These are phyloP conservation scores for Penicillium turbatum DNA, from an alignment of 495 filamentous ascomycete species.

Conservation along the genomic window DNA sequence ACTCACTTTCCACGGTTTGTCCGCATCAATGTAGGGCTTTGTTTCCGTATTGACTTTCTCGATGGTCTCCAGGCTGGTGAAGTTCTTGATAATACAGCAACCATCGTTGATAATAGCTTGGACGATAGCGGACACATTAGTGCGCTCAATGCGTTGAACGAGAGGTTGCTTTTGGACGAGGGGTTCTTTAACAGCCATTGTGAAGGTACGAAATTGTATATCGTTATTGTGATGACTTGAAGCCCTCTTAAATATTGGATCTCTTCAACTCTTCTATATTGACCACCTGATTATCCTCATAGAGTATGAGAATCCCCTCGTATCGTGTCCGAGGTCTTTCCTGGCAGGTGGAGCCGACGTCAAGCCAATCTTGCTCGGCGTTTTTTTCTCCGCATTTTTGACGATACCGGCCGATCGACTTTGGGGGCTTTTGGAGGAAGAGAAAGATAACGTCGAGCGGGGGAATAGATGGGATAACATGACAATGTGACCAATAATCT, in stretches of 20 bases:
- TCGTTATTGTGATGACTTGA: too few species aligned
- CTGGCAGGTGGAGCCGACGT: conserved; percentile 4
- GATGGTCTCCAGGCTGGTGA: conserved; percentile 8
- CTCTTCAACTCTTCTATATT: background rate
- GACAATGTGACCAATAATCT: background rate
- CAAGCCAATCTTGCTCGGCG: too few species aligned
- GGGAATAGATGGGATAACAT: too few species aligned
- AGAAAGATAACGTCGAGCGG: too few species aligned
- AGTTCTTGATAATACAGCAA: conserved; percentile 21
- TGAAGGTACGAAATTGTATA: background rate
- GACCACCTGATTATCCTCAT: too few species aligned
- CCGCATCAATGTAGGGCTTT: conserved; percentile 12
- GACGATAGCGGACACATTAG: background rate
- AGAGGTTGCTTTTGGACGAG: background rate
- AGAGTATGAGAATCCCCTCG: background rate
- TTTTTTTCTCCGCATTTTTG: background rate
- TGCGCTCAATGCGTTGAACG: conserved; percentile 1
- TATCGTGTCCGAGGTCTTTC: background rate
- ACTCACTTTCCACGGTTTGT: conserved; percentile 16
- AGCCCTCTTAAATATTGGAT: background rate
- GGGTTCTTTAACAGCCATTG: conserved; percentile 1
- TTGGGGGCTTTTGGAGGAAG: too few species aligned
- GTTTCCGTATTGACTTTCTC: background rate
- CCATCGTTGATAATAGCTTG: conserved; percentile 14
- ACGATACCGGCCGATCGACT: too few species aligned